Evolutionary conservation across 495 filamentous ascomycete species (phyloP).

Genomic region (Delitschia confertaspora): DNA sequence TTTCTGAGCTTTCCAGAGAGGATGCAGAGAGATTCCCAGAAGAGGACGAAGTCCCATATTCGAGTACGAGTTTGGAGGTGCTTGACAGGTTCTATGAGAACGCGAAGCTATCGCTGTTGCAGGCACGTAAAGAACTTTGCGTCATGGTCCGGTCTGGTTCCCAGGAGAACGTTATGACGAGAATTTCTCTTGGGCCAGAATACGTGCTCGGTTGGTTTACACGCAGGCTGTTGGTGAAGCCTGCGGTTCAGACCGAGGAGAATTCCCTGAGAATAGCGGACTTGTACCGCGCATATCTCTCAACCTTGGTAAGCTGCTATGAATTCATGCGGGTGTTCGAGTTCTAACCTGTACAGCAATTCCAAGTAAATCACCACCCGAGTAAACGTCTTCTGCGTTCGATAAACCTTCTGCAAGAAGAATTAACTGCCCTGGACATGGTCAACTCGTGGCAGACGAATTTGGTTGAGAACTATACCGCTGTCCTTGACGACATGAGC

Average conservation of each 20-base stretch:
- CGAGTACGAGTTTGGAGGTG: slow-evolving; percentile 5
- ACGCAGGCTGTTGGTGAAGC: slow-evolving; percentile 14
- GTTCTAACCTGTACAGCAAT: slow-evolving; percentile 8
- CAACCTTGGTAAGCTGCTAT: slow-evolving; percentile 9
- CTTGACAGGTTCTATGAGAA: slow-evolving; percentile 9
- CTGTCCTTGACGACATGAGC: slow-evolving; percentile 10
- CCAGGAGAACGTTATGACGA: slow-evolving; percentile 1
- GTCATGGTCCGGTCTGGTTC: slow-evolving; percentile 5
- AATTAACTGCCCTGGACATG: slow-evolving; percentile 7
- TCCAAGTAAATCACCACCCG: slow-evolving; percentile 25
- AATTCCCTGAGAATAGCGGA: slow-evolving; percentile 11
- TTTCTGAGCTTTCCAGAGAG: neutral
- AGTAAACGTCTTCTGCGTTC: slow-evolving; percentile 22
- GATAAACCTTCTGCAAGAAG: slow-evolving; percentile 27
- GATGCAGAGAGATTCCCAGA: neutral
- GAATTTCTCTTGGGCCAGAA: slow-evolving; percentile 14
- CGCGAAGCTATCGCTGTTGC: neutral
- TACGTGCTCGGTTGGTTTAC: slow-evolving; percentile 20
- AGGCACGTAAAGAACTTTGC: slow-evolving; percentile 16
- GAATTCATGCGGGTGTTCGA: too few relatives aligned
- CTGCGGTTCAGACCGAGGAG: slow-evolving; percentile 15
- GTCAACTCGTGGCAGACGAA: slow-evolving; percentile 20
- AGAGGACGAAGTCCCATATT: neutral
- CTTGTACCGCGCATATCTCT: slow-evolving; percentile 21
- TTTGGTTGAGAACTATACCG: slow-evolving; percentile 10